Percentiles rank a stretch among this genome's conserved stretches.
Evolutionary conservation across 495 filamentous ascomycete species (phyloP).

Genomic region (Opeltia flavorubescens): DNA sequence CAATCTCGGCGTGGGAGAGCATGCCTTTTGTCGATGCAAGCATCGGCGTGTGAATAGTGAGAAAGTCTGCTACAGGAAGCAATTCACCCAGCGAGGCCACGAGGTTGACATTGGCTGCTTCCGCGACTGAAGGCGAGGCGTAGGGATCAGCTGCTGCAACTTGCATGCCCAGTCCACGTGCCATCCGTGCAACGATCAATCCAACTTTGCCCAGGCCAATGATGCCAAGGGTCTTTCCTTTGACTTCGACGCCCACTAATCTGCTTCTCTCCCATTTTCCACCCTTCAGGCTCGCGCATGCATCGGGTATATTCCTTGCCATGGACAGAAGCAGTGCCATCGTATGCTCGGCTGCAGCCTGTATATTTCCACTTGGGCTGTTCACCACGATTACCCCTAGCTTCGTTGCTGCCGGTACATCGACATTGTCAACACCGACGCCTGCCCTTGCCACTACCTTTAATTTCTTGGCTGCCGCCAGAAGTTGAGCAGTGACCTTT

Average conservation of each 20-base stretch:
- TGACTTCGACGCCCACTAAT: conserved; percentile 55
- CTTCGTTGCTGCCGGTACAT: conserved; percentile 49
- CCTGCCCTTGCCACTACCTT: conserved; percentile 63
- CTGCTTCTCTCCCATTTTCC: conserved; percentile 57
- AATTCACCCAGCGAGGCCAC: conserved; percentile 37
- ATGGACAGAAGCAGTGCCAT: conserved; percentile 52
- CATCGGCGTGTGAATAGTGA: conserved; percentile 60
- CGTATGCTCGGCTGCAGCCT: conserved; percentile 56
- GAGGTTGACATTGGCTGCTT: conserved; percentile 41
- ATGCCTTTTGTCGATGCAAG: conserved; percentile 54
- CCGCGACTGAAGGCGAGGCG: conserved; percentile 44
- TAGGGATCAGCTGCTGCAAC: conserved; percentile 55
- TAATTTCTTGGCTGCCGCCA: conserved; percentile 42
- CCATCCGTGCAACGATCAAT: conserved; percentile 54
- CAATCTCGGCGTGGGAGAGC: conserved; percentile 41
- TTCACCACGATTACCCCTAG: conserved; percentile 60
- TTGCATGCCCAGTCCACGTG: conserved; percentile 54
- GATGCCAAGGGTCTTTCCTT: conserved; percentile 52
- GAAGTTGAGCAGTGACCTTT: conserved; percentile 46
- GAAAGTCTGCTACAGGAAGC: conserved; percentile 46
- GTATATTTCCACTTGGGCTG: conserved; percentile 53
- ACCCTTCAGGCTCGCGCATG: conserved; percentile 40
- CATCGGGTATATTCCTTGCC: conserved; percentile 49
- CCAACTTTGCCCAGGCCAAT: conserved; percentile 63
- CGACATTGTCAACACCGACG: conserved; percentile 66